Percentiles rank a stretch among this genome's conserved stretches.
Evolutionary conservation across 148 eudicot species (phyloP).

Genomic region (Pouteria glomerata): DNA sequence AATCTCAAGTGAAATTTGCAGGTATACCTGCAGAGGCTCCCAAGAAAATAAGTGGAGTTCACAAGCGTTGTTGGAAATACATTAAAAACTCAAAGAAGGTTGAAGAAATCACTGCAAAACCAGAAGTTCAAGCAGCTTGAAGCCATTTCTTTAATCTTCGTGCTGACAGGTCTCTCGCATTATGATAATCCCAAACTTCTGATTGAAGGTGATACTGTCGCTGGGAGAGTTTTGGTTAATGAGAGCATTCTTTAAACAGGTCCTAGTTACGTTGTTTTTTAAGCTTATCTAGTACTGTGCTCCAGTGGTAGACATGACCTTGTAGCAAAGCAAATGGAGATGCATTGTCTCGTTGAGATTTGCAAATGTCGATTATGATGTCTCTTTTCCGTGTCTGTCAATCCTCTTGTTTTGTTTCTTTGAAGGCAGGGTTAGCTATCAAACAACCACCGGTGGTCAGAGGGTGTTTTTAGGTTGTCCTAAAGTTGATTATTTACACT

Average conservation of each 20-base stretch:
- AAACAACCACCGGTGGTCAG: background rate
- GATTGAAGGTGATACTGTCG: background rate
- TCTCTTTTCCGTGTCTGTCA: background rate
- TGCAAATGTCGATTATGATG: conserved; percentile 2
- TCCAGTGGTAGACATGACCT: background rate
- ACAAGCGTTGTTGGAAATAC: conserved; percentile 96
- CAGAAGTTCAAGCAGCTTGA: conserved; percentile 50
- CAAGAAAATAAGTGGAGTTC: conserved; percentile 92
- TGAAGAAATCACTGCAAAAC: conserved; percentile 34
- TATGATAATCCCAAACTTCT: background rate
- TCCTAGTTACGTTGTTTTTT: background rate
- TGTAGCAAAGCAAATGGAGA: background rate
- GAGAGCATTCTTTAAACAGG: background rate
- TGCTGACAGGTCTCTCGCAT: background rate
- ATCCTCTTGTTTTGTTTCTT: background rate
- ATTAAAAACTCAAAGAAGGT: conserved; percentile 38
- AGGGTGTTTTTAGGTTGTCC: background rate
- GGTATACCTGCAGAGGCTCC: conserved; percentile 70
- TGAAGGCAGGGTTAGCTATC: background rate
- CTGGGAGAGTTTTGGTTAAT: background rate
- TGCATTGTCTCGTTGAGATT: too few species aligned
- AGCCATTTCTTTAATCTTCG: background rate
- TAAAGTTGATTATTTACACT: background rate
- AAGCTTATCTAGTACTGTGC: background rate
- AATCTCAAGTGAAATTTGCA: conserved; percentile 21